Evolutionary conservation across 2,329 filamentous ascomycete genomes (phyloP).

Genomic region (Pseudocercospora eumusae): DNA sequence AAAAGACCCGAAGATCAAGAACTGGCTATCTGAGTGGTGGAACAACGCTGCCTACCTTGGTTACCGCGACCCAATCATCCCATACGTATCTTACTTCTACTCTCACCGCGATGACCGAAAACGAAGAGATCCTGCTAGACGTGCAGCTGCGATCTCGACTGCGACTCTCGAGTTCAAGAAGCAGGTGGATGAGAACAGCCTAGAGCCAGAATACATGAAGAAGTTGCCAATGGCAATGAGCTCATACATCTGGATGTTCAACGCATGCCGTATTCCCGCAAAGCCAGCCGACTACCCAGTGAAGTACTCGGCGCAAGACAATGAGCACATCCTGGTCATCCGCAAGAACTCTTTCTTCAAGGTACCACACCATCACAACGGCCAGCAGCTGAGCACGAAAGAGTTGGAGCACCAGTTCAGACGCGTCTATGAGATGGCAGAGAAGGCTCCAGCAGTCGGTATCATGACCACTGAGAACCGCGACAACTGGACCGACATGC

Average conservation of each 20-base stretch:
- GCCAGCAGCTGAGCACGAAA: conserved; percentile 80
- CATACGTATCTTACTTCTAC: conserved; percentile 99
- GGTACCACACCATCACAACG: conserved; percentile 75
- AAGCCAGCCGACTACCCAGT: conserved; percentile 78
- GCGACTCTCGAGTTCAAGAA: conserved; percentile 91
- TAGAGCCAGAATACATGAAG: conserved; percentile 99
- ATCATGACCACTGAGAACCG: conserved; percentile 88
- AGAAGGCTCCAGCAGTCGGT: conserved; percentile 74
- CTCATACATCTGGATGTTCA: conserved; percentile 99
- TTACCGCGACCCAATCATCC: conserved; percentile 93
- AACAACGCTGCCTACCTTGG: conserved; percentile 89
- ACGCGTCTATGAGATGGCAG: conserved; percentile 76
- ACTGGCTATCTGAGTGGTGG: conserved; percentile 99
- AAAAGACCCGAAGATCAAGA: conserved; percentile 78
- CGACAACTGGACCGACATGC: conserved; percentile 83
- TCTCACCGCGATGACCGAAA: conserved; percentile 92
- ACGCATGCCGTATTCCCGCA: conserved; percentile 80
- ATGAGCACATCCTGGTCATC: conserved; percentile 86
- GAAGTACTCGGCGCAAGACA: conserved; percentile 72
- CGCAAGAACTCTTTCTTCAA: conserved; percentile 99
- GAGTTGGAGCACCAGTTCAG: conserved; percentile 91
- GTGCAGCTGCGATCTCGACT: conserved; percentile 85
- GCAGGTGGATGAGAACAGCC: conserved; percentile 75
- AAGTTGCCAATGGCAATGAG: conserved; percentile 97
- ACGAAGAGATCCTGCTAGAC: conserved; percentile 84